Percentiles rank a stretch among this genome's conserved stretches.
Evolutionary conservation across 1,139 yeast genomes (phyloP).

Genomic region (Yueomyces sp.): DNA sequence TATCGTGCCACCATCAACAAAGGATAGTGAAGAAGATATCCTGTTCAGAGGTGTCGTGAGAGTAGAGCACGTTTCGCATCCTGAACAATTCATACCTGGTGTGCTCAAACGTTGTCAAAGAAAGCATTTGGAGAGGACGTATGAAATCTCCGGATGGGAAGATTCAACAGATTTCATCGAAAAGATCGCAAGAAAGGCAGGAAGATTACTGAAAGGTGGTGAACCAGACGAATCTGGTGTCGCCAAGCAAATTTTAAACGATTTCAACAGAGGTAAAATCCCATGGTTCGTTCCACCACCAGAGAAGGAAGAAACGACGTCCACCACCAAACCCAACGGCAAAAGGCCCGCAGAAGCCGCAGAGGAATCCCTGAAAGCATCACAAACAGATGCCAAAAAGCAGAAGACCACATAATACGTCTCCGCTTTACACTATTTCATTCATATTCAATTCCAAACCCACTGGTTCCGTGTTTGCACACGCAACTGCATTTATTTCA

Average conservation of each 20-base stretch:
- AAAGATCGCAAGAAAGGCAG: slow-evolving; percentile 81
- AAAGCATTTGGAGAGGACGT: slow-evolving; percentile 89
- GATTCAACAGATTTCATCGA: slow-evolving; percentile 78
- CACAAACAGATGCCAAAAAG: neutral
- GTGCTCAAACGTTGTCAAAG: slow-evolving; percentile 75
- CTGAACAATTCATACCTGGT: slow-evolving; percentile 91
- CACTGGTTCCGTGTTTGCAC: no score
- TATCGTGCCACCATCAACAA: slow-evolving; percentile 88
- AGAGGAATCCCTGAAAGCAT: neutral
- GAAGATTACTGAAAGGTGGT: slow-evolving; percentile 90
- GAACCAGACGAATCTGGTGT: slow-evolving; percentile 95
- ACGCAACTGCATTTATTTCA: no score
- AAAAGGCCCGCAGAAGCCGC: neutral
- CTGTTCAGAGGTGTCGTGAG: slow-evolving; percentile 94
- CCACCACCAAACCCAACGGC: slow-evolving; percentile 1
- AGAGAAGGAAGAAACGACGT: slow-evolving; percentile 29
- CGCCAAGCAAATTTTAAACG: slow-evolving; percentile 80
- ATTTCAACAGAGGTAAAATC: slow-evolving; percentile 91
- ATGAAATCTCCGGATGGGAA: slow-evolving; percentile 88
- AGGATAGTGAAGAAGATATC: slow-evolving; percentile 88
- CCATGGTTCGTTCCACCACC: slow-evolving; percentile 99
- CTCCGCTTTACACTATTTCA: no score
- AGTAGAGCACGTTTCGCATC: slow-evolving; percentile 89
- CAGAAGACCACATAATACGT: neutral
- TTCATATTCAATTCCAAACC: no score